Conservation (phyloP, 345 rosid species). For the Euclidium syriacum region DNA sequence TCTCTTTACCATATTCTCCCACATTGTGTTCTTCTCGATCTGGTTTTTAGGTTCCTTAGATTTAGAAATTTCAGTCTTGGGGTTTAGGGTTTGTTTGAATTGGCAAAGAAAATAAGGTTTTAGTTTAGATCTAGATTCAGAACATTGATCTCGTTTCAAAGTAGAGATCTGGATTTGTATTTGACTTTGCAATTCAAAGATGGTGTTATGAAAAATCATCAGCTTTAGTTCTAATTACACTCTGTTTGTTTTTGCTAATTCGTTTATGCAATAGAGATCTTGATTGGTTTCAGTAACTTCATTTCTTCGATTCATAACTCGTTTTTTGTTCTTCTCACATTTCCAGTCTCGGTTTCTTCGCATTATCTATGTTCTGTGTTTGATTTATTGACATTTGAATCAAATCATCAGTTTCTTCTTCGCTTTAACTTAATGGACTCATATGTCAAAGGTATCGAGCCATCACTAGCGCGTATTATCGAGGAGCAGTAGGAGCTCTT, state of each 20-base stretch:
- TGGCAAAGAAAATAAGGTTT: background rate
- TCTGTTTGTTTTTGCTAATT: background rate
- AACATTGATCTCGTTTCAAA: background rate
- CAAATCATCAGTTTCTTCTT: no score
- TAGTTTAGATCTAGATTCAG: constrained; percentile 4
- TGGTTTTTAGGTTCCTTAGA: background rate
- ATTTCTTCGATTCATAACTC: background rate
- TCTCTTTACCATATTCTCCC: background rate
- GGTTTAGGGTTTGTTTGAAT: background rate
- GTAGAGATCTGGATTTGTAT: constrained; percentile 11
- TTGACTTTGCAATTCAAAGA: background rate
- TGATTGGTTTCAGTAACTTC: background rate
- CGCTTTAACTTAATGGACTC: background rate
- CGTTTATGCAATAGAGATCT: background rate
- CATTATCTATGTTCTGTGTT: no score
- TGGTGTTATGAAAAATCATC: background rate
- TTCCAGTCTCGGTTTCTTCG: background rate
- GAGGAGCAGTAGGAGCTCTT: constrained; percentile 57
- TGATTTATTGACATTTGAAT: no score
- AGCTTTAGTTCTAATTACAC: background rate
- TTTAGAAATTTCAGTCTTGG: background rate
- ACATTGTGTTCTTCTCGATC: constrained; percentile 16
- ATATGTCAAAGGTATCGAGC: constrained; percentile 40
- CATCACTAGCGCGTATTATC: constrained; percentile 50
- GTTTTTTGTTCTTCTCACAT: background rate